phyloP scores from a whole-genome alignment of 2,329 filamentous ascomycete species.

The Endoconidiophora laricicola region DNA sequence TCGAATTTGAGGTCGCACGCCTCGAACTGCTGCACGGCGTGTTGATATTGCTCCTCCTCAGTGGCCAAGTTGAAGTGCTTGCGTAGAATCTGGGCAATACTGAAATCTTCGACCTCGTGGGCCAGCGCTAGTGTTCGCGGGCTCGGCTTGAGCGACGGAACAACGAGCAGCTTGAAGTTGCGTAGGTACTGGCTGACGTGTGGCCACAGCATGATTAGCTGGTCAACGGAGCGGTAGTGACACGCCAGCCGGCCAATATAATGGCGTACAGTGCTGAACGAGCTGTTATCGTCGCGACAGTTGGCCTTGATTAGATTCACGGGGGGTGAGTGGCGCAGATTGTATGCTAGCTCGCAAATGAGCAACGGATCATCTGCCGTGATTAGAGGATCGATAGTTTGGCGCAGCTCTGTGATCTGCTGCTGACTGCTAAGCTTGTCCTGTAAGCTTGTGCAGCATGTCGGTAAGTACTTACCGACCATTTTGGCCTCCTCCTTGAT shows the following conservation, averaged over 20 bases:
- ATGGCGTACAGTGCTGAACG: not conserved
- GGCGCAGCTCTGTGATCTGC: not conserved
- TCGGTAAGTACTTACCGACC: not conserved
- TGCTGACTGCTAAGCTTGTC: not conserved
- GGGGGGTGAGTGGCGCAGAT: not conserved
- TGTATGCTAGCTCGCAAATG: not conserved
- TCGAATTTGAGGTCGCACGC: not conserved
- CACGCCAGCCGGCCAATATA: constrained; percentile 1
- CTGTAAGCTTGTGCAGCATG: not conserved
- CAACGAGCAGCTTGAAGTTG: not conserved
- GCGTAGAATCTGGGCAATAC: not conserved
- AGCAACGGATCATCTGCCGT: not conserved
- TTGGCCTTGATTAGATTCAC: not conserved
- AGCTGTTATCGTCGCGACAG: not conserved
- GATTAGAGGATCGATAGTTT: not conserved
- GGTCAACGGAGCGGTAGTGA: not conserved
- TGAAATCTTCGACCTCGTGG: not conserved
- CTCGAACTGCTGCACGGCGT: not conserved
- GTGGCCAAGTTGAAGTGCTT: not conserved
- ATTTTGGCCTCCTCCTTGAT: not conserved
- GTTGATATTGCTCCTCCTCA: not conserved
- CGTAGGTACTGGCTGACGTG: not conserved
- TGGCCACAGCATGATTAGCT: not conserved
- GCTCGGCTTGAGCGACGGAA: not conserved
- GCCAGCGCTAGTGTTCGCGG: not conserved